phyloP scores from a whole-genome alignment of 495 filamentous ascomycete genomes.

The Massariosphaeria phaeospora region DNA sequence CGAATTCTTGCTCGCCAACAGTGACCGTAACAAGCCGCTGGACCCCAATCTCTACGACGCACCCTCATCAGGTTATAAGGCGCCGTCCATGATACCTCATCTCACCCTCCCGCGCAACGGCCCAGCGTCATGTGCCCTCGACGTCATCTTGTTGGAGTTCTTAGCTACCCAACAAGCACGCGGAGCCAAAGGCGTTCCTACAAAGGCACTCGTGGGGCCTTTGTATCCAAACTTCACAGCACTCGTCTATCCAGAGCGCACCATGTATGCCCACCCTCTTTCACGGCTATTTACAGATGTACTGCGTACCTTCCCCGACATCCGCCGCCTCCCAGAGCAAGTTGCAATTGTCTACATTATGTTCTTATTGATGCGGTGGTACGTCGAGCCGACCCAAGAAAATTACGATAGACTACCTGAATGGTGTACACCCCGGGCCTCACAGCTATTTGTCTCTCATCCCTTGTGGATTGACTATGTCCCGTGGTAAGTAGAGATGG shows the following conservation, averaged over 20 bases:
- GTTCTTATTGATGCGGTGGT: conserved; percentile 83
- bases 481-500: conserved; percentile 49
- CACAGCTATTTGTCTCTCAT: conserved; percentile 59
- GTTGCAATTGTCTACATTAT: conserved; percentile 73
- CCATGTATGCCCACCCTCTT: conserved; percentile 57
- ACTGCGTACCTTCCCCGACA: conserved; percentile 65
- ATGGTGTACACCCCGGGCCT: conserved; percentile 57
- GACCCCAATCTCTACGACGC: conserved; percentile 34
- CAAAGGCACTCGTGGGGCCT: conserved; percentile 62
- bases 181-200: conserved; percentile 55
- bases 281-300: conserved; percentile 82
- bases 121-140: conserved; percentile 64
- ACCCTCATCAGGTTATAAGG: no score
- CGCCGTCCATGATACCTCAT: conserved; percentile 26
- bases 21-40: conserved; percentile 20
- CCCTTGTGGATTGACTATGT: conserved; percentile 75
- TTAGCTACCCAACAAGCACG: conserved; percentile 61
- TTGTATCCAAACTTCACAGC: conserved; percentile 70
- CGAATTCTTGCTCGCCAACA: conserved; percentile 59
- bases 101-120: conserved; percentile 54
- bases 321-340: conserved; percentile 65
- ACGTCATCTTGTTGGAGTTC: conserved; percentile 71
- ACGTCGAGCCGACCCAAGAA: conserved; percentile 64
- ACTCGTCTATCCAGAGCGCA: conserved; percentile 61
- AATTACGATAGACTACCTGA: conserved; percentile 68